These are phyloP conservation scores for Calonectria multiphialidica DNA, from an alignment of 2,329 filamentous ascomycete species.

Conservation along the genomic window DNA sequence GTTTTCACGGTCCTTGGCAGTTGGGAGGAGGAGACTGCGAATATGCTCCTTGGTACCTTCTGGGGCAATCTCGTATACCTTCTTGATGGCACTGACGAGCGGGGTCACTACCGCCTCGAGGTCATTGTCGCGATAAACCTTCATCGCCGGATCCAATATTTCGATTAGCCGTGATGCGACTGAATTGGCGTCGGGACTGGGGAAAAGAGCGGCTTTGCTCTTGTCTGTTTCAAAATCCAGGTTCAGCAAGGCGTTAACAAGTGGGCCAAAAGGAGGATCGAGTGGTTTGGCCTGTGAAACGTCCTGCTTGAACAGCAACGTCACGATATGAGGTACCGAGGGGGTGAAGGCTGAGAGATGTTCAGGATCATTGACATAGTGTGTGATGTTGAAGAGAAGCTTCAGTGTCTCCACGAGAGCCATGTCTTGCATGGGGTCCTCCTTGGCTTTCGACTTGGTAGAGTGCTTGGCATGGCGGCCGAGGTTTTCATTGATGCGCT, in stretches of 20 bases:
- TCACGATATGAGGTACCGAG: slow-evolving; percentile 77
- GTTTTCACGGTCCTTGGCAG: slow-evolving; percentile 78
- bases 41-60: slow-evolving; percentile 71
- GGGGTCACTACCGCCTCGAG: slow-evolving; percentile 80
- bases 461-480: slow-evolving; percentile 71
- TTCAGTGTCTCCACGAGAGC: slow-evolving; percentile 88
- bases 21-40: slow-evolving; percentile 78
- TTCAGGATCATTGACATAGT: slow-evolving; percentile 71
- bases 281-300: slow-evolving; percentile 75
- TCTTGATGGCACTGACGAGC: slow-evolving; percentile 79
- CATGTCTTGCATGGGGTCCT: slow-evolving; percentile 78
- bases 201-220: slow-evolving; percentile 72
- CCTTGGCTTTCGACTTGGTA: slow-evolving; percentile 46
- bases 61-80: slow-evolving; percentile 78
- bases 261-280: slow-evolving; percentile 75
- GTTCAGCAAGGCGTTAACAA: slow-evolving; percentile 87
- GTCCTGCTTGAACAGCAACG: slow-evolving; percentile 72
- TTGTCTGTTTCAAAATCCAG: slow-evolving; percentile 74
- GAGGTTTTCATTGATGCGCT: slow-evolving; percentile 78
- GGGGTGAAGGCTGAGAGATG: slow-evolving; percentile 72
- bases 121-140: slow-evolving; percentile 73
- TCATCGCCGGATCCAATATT: slow-evolving; percentile 76
- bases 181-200: slow-evolving; percentile 68
- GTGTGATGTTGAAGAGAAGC: slow-evolving; percentile 88
- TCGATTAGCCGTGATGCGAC: slow-evolving; percentile 75